Percentiles rank a stretch among this genome's conserved stretches.
Conservation (phyloP, 73 alveolate species). For the Tetrahymena borealis region DNA sequence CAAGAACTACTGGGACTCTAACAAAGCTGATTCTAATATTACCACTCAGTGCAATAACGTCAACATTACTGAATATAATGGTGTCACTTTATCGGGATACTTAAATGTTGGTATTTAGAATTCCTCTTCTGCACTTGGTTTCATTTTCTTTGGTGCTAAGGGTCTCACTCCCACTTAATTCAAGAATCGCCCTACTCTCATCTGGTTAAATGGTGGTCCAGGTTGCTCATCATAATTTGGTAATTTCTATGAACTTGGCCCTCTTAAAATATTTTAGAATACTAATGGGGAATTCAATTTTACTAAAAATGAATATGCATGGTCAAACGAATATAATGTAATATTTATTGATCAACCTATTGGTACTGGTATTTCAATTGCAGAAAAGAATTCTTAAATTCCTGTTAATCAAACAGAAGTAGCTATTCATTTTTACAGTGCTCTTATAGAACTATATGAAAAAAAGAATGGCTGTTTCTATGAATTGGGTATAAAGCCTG, state of each 20-base stretch:
- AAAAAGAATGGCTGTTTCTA: slow-evolving; percentile 21
- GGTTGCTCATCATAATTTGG: slow-evolving; percentile 32
- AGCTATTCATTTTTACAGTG: slow-evolving; percentile 11
- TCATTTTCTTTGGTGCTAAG: slow-evolving; percentile 28
- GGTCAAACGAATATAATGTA: slow-evolving; percentile 29
- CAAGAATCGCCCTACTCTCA: slow-evolving; percentile 10
- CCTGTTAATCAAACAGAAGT: slow-evolving; percentile 9
- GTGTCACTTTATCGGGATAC: neutral
- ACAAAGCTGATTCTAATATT: no score
- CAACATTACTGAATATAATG: neutral
- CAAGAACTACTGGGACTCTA: no score
- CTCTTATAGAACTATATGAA: slow-evolving; percentile 1
- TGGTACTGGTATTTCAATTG: slow-evolving; percentile 35
- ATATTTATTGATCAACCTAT: slow-evolving; percentile 30
- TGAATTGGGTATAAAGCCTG: neutral
- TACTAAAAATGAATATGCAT: neutral
- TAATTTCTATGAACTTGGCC: slow-evolving; percentile 27
- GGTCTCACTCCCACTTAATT: slow-evolving; percentile 4
- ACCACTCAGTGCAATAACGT: neutral
- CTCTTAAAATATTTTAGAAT: neutral
- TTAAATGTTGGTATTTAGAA: neutral
- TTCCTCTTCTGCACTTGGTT: slow-evolving; percentile 13
- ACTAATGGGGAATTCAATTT: neutral
- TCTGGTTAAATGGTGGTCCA: slow-evolving; percentile 45
- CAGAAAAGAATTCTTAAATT: neutral